A percentile compares a stretch with the other conserved stretches of the same genome.
Conservation (phyloP, 75 land plant species). For the Chamaecyparis obtusa region DNA sequence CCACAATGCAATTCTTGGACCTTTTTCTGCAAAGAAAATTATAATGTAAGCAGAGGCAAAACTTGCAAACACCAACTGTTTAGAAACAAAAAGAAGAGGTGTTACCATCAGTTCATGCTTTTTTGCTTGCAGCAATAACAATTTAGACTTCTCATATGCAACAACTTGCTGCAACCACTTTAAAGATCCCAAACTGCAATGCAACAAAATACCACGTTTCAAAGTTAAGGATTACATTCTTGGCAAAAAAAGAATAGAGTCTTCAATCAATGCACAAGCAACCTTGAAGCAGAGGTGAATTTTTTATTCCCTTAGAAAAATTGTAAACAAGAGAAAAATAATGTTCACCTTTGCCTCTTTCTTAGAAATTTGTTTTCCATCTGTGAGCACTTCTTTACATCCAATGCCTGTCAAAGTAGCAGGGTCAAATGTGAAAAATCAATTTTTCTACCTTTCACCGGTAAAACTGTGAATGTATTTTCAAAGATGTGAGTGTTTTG, state of each 20-base stretch:
- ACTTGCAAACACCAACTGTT: not conserved
- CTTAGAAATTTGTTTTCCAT: not conserved
- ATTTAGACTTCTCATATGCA: slow-evolving; percentile 4
- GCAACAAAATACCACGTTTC: not conserved
- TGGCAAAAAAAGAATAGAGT: not conserved
- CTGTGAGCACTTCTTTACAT: not conserved
- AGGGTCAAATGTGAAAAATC: not conserved
- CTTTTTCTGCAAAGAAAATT: not conserved
- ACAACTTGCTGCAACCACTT: slow-evolving; percentile 11
- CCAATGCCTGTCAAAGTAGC: slow-evolving; percentile 2
- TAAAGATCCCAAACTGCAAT: not conserved
- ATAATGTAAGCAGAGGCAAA: not conserved
- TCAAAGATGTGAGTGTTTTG: not conserved
- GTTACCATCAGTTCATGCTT: slow-evolving; percentile 4
- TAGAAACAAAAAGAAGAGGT: not conserved
- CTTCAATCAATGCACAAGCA: not conserved
- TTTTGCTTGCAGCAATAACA: not conserved
- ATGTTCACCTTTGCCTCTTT: not conserved
- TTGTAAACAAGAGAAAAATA: not conserved
- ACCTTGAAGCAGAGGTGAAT: not conserved
- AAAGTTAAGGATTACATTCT: not conserved
- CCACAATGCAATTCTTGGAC: not conserved
- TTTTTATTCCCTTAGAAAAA: not conserved
- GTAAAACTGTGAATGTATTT: not conserved
- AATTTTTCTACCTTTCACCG: not conserved